Evolutionary conservation across 2,329 filamentous ascomycete species (phyloP).

Genomic region (Claviceps purpurea): DNA sequence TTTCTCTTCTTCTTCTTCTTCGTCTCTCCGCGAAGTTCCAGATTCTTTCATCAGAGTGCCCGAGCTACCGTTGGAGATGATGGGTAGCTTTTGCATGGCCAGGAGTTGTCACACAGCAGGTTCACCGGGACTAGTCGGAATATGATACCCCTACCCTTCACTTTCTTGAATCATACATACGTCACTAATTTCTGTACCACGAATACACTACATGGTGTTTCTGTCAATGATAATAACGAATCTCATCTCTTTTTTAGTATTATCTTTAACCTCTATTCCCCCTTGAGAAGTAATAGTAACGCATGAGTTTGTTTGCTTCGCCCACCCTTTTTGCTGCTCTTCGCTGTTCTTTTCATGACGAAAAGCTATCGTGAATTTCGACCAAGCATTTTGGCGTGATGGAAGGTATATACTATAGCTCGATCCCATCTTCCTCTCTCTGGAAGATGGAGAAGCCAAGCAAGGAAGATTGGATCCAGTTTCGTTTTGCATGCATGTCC

Average conservation of each 20-base stretch:
- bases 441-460: too few species aligned
- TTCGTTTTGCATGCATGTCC: too few species aligned
- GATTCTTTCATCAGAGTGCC: background rate
- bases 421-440: too few species aligned
- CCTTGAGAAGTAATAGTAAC: too few species aligned
- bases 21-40: background rate
- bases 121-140: conserved; percentile 7
- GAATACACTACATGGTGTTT: conserved; percentile 5
- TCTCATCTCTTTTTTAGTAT: background rate
- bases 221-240: conserved; percentile 10
- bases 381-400: too few species aligned
- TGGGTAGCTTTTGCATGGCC: conserved; percentile 8
- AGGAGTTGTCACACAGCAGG: conserved; percentile 10
- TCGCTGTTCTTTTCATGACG: background rate
- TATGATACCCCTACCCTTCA: conserved; percentile 18
- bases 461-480: too few species aligned
- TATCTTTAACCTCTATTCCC: too few species aligned
- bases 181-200: background rate
- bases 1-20: background rate
- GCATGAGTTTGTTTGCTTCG: too few species aligned
- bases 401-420: too few species aligned
- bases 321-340: background rate
- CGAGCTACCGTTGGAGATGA: background rate
- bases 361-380: too few species aligned
- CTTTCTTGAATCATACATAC: conserved; percentile 7